Percentiles rank a stretch among this genome's conserved stretches.
phyloP scores from a whole-genome alignment of 139 green algal species.

The Closterium sp. region DNA sequence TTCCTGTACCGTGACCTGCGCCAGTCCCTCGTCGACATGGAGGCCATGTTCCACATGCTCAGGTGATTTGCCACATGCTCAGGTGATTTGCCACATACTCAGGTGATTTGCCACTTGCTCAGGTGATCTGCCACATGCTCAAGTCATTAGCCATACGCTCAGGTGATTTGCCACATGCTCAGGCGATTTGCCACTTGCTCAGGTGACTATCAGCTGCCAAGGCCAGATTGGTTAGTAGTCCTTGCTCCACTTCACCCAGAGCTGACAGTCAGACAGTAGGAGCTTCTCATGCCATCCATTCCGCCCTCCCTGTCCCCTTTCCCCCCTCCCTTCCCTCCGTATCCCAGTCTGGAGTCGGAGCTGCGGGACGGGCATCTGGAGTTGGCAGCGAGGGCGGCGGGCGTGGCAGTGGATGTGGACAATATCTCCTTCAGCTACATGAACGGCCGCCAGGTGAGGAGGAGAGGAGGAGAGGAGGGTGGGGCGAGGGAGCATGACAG shows the following conservation, averaged over 20 bases:
- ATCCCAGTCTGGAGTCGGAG: conserved; percentile 7
- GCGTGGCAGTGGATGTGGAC: background rate
- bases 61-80: conserved; percentile 21
- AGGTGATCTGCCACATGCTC: background rate
- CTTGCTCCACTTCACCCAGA: background rate
- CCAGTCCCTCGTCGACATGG: conserved; percentile 89
- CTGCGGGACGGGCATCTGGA: conserved; percentile 21
- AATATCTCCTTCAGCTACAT: conserved; percentile 12
- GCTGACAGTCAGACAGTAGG: too few relatives aligned
- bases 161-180: background rate
- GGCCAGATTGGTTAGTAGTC: background rate
- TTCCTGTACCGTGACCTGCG: conserved; percentile 79
- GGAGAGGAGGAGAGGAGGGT: background rate
- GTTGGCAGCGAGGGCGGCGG: background rate
- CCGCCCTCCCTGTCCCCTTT: background rate
- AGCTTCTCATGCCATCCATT: background rate
- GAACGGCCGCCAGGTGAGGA: background rate
- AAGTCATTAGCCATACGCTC: background rate
- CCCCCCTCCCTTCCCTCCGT: background rate
- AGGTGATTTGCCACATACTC: background rate
- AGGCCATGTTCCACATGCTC: conserved; percentile 88
- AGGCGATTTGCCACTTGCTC: background rate
- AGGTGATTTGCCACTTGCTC: background rate
- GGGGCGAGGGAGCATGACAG: background rate
- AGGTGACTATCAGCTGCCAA: background rate